phyloP scores from a whole-genome alignment of 2,329 filamentous ascomycete genomes.

The Xylariomycetidae sp. region DNA sequence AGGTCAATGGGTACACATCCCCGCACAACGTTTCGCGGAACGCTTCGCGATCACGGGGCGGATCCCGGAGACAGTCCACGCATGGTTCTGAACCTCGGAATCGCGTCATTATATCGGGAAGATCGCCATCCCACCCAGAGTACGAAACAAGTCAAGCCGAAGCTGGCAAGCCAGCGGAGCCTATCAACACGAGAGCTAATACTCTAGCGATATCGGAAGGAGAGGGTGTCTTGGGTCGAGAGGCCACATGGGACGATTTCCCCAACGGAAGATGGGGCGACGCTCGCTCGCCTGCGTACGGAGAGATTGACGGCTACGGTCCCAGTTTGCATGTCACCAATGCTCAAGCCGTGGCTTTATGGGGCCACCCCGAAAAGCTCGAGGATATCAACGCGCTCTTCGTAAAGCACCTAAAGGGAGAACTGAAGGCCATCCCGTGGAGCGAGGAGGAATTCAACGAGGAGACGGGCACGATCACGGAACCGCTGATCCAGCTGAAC shows the following conservation, averaged over 20 bases:
- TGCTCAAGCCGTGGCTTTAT: constrained; percentile 75
- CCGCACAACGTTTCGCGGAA: constrained; percentile 22
- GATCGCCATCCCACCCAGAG: constrained; percentile 51
- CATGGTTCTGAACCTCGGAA: constrained; percentile 83
- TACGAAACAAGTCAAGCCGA: constrained; percentile 72
- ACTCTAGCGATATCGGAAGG: constrained; percentile 92
- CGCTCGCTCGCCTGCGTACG: constrained; percentile 85
- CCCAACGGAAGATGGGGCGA: constrained; percentile 96
- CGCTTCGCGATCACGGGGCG: constrained; percentile 27
- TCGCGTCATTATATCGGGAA: constrained; percentile 71
- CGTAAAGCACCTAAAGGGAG: constrained; percentile 70
- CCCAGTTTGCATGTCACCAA: constrained; percentile 89
- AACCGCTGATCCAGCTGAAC: constrained; percentile 71
- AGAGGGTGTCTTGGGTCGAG: constrained; percentile 78
- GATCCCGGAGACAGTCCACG: constrained; percentile 60
- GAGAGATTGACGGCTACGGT: constrained; percentile 96
- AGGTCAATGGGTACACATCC: constrained; percentile 43
- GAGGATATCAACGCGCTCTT: constrained; percentile 78
- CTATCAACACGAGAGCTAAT: constrained; percentile 72
- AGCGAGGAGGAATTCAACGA: constrained; percentile 81
- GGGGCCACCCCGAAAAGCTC: constrained; percentile 67
- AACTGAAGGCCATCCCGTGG: constrained; percentile 82
- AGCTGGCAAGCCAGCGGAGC: constrained; percentile 67
- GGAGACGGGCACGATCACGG: constrained; percentile 76
- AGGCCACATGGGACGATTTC: constrained; percentile 98